These are phyloP conservation scores for Amanita pseudoporphyria DNA, from an alignment of 768 basidiomycete species.

Conservation along the genomic window DNA sequence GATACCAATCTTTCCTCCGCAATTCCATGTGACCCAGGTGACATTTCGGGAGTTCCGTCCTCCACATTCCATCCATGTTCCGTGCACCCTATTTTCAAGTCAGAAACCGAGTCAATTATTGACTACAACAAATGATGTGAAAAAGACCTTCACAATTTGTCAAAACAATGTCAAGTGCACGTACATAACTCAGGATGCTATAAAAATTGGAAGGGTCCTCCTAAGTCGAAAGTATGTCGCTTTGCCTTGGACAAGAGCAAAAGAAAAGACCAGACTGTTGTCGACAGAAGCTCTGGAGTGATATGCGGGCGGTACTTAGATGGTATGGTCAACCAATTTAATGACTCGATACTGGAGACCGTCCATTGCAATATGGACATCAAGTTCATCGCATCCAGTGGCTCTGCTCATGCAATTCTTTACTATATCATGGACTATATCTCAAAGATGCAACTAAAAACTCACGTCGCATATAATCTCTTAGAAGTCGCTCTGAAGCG, in stretches of 20 bases:
- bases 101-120: neutral
- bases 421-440: slow-evolving; percentile 46
- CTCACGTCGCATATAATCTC: no score
- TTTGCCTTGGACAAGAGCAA: slow-evolving; percentile 21
- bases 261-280: slow-evolving; percentile 1
- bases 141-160: slow-evolving; percentile 19
- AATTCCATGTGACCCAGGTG: slow-evolving; percentile 6
- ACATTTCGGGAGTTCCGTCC: slow-evolving; percentile 9
- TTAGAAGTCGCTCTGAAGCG: no score
- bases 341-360: slow-evolving; percentile 24
- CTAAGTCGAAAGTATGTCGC: slow-evolving; percentile 17
- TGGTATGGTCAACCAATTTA: slow-evolving; percentile 35
- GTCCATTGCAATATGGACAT: no score
- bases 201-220: slow-evolving; percentile 30
- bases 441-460: no score
- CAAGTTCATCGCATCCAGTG: no score
- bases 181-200: slow-evolving; percentile 27
- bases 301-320: no score
- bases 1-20: slow-evolving; percentile 3
- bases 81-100: neutral
- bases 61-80: neutral
- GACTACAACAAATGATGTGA: neutral
- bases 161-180: no score
- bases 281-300: slow-evolving; percentile 25
- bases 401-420: slow-evolving; percentile 28